Conservation (phyloP, 352 stramenopile genomes). For the Hyaloperonospora arabidopsidis region DNA sequence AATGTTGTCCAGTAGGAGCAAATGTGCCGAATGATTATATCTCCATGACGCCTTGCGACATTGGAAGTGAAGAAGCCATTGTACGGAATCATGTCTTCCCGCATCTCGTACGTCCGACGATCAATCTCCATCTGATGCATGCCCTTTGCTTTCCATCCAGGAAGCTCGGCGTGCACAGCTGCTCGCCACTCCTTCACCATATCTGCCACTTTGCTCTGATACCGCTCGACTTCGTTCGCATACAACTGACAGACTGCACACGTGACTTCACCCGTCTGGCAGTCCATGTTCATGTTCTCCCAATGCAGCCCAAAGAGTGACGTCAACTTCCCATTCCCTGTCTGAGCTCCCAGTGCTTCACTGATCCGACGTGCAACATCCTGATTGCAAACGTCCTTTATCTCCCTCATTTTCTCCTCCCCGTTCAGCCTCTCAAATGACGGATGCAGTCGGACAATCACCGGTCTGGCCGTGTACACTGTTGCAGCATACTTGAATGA, state of each 20-base stretch:
- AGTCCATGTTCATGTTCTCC: constrained; percentile 45
- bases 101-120: constrained; percentile 46
- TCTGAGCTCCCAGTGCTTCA: constrained; percentile 17
- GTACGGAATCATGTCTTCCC: constrained; percentile 53
- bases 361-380: constrained; percentile 24
- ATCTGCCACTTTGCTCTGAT: constrained; percentile 35
- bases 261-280: constrained; percentile 23
- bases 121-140: constrained; percentile 63
- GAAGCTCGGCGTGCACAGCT: constrained; percentile 28
- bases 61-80: constrained; percentile 51
- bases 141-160: constrained; percentile 37
- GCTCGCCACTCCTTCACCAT: constrained; percentile 41
- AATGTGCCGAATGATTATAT: constrained; percentile 55
- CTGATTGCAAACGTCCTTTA: constrained; percentile 14
- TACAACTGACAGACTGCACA: constrained; percentile 42
- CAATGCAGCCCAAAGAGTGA: constrained; percentile 57
- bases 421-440: constrained; percentile 8
- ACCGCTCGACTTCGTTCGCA: constrained; percentile 34
- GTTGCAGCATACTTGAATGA: constrained; percentile 51
- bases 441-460: constrained; percentile 38
- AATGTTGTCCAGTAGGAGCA: constrained; percentile 37
- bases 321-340: constrained; percentile 31
- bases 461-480: constrained; percentile 42
- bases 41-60: constrained; percentile 39
- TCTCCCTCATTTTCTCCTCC: constrained; percentile 2